Evolutionary conservation across 2,329 filamentous ascomycete genomes (phyloP).

Genomic region (Talaromyces verruculosus): DNA sequence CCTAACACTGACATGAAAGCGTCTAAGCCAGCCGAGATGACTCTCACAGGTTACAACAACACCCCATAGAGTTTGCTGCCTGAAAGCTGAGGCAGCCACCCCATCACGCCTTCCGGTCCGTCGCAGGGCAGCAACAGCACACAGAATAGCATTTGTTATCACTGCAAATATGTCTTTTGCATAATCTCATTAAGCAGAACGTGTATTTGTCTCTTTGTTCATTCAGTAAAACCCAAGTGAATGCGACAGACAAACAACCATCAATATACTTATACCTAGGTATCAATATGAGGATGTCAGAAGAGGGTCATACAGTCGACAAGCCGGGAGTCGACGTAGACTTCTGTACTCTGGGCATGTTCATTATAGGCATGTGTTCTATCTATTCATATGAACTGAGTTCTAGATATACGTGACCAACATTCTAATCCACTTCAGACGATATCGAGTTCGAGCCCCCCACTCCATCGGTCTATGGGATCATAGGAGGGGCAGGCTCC

Average conservation of each 20-base stretch:
- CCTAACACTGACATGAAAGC: too few relatives aligned
- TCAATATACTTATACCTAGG: not conserved
- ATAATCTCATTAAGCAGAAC: not conserved
- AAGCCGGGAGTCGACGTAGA: conserved; percentile 42
- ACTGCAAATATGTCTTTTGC: not conserved
- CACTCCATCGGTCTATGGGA: conserved; percentile 65
- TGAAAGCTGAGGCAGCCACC: too few relatives aligned
- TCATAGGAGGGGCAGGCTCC: conserved; percentile 85
- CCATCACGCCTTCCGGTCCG: too few relatives aligned
- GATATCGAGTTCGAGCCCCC: conserved; percentile 83
- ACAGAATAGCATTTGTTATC: too few relatives aligned
- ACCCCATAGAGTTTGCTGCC: too few relatives aligned
- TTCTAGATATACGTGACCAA: too few relatives aligned
- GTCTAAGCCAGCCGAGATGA: too few relatives aligned
- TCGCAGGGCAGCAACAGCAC: too few relatives aligned
- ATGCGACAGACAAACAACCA: too few relatives aligned
- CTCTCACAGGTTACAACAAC: too few relatives aligned
- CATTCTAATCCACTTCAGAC: conserved; percentile 54
- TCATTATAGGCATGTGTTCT: conserved; percentile 56
- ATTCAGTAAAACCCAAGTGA: not conserved
- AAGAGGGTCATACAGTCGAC: not conserved
- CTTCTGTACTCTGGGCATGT: conserved; percentile 63
- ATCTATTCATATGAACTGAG: too few relatives aligned
- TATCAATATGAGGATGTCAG: not conserved
- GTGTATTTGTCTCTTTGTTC: not conserved